phyloP scores from a whole-genome alignment of 495 filamentous ascomycete species.

The Parmelia sp. region DNA sequence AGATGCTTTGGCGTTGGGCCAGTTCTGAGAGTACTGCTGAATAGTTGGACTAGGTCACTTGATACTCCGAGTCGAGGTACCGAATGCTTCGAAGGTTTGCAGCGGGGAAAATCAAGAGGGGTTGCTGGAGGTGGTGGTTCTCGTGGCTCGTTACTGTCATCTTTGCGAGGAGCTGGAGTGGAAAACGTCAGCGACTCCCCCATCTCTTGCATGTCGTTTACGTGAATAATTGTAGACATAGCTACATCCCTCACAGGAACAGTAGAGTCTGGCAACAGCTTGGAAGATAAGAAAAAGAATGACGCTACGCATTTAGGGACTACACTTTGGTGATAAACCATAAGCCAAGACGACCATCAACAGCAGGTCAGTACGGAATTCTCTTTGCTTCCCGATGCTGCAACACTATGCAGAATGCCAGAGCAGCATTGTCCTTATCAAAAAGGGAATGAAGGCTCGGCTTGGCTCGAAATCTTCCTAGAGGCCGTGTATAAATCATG shows the following conservation, averaged over 20 bases:
- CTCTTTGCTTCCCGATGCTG: not conserved
- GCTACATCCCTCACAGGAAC: not conserved
- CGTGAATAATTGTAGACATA: not conserved
- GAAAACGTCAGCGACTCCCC: not conserved
- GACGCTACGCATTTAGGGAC: not conserved
- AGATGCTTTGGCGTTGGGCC: constrained; percentile 45
- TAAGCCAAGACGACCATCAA: not conserved
- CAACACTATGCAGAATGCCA: not conserved
- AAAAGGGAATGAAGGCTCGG: not conserved
- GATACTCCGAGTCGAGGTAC: constrained; percentile 26
- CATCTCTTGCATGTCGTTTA: not conserved
- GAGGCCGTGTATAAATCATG: not conserved
- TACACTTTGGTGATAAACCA: not conserved
- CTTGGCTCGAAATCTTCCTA: not conserved
- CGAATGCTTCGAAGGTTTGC: constrained; percentile 31
- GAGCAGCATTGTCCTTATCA: not conserved
- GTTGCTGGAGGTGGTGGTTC: constrained; percentile 42
- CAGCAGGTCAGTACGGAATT: not conserved
- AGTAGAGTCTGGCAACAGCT: not conserved
- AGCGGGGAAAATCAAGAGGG: constrained; percentile 45
- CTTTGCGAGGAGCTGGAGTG: constrained; percentile 5
- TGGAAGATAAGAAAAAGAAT: not conserved
- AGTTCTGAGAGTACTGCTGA: constrained; percentile 47
- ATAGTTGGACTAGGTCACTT: constrained; percentile 36
- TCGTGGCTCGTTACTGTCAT: constrained; percentile 20